These are phyloP conservation scores for Panellus pusillus DNA, from an alignment of 768 basidiomycete genomes.

Conservation along the genomic window DNA sequence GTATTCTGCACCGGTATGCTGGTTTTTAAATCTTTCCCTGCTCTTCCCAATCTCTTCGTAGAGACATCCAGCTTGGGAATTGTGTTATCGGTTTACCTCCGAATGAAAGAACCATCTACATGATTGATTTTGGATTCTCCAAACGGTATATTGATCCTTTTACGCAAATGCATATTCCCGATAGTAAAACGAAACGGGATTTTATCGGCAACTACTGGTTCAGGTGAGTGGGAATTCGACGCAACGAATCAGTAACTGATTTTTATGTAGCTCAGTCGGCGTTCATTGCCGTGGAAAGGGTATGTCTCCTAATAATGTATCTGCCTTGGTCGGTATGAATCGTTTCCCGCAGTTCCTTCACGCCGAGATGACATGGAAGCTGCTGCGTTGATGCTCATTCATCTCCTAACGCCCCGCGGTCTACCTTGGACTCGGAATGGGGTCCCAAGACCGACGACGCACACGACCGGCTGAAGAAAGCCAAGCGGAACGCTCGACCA, in stretches of 20 bases:
- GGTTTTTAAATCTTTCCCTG: too few relatives aligned
- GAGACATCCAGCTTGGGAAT: conserved; percentile 81
- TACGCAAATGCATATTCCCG: conserved; percentile 69
- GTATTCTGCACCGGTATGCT: conserved; percentile 48
- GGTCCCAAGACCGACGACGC: conserved; percentile 66
- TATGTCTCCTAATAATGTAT: conserved; percentile 28
- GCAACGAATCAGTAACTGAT: neutral
- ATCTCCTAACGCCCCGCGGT: conserved; percentile 74
- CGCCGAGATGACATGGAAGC: conserved; percentile 81
- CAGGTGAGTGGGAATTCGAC: conserved; percentile 37
- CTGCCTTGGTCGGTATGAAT: conserved; percentile 1
- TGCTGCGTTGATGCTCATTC: conserved; percentile 75
- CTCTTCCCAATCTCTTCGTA: conserved; percentile 14
- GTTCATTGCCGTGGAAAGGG: conserved; percentile 80
- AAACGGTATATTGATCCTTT: conserved; percentile 70
- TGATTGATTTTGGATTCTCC: conserved; percentile 88
- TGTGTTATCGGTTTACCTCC: conserved; percentile 64
- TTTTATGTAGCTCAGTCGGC: conserved; percentile 51
- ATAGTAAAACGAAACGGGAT: conserved; percentile 64
- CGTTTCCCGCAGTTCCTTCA: conserved; percentile 58
- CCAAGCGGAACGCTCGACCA: conserved; percentile 58
- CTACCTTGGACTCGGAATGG: conserved; percentile 79
- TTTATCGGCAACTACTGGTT: conserved; percentile 90
- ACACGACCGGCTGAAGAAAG: conserved; percentile 63
- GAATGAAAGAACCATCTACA: conserved; percentile 62